Percentiles rank a stretch among this genome's conserved stretches.
Conservation (phyloP, 2,329 filamentous ascomycete species). For the Diatrype stigma region DNA sequence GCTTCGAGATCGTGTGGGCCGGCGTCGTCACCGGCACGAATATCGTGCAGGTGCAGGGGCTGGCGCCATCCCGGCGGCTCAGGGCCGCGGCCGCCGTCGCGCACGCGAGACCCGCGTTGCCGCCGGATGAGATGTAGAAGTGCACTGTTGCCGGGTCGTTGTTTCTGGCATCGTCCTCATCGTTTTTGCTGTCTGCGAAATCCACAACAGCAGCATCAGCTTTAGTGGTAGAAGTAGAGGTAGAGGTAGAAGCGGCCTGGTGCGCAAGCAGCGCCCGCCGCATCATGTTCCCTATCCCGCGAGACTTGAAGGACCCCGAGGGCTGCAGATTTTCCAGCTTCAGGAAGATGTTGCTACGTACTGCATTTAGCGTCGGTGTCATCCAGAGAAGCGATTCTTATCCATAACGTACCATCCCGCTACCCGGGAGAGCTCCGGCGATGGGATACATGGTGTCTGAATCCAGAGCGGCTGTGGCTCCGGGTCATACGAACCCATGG, state of each 20-base stretch:
- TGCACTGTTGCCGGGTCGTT: conserved; percentile 38
- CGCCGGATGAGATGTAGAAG: conserved; percentile 78
- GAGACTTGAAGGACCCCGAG: conserved; percentile 81
- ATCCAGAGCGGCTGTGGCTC: conserved; percentile 57
- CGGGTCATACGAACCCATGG: conserved; percentile 37
- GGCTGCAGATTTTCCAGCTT: conserved; percentile 85
- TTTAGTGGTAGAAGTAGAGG: too few relatives aligned
- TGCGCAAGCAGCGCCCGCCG: conserved; percentile 33
- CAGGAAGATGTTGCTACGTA: conserved; percentile 68
- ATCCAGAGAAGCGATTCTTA: conserved; percentile 1
- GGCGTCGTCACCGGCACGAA: conserved; percentile 66
- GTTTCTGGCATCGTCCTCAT: conserved; percentile 15
- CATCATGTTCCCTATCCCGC: conserved; percentile 70
- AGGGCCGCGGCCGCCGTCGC: conserved; percentile 67
- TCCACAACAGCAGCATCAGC: too few relatives aligned
- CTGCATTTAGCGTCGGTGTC: conserved; percentile 3
- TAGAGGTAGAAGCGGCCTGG: too few relatives aligned
- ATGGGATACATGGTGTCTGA: conserved; percentile 67
- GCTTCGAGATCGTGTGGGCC: conserved; percentile 66
- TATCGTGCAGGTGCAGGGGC: conserved; percentile 58
- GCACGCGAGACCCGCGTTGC: conserved; percentile 81
- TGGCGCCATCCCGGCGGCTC: conserved; percentile 34
- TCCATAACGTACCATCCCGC: conserved; percentile 62
- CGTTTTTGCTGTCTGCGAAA: too few relatives aligned
- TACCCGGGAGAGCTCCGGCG: conserved; percentile 59